phyloP scores from a whole-genome alignment of 2,329 filamentous ascomycete genomes.

The Xylariaceae sp. region DNA sequence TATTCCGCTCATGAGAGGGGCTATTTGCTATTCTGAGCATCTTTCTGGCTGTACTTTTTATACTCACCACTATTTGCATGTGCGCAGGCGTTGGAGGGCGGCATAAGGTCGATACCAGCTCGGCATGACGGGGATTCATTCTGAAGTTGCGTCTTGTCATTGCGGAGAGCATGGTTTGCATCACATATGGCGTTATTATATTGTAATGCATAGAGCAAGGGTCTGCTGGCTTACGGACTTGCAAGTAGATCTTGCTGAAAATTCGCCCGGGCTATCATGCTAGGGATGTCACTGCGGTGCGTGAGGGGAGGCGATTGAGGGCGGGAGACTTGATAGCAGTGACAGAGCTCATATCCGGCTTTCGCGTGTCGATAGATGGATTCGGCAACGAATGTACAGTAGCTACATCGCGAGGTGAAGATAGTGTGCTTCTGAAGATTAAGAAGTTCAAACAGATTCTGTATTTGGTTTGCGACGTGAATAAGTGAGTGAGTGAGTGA shows the following conservation, averaged over 20 bases:
- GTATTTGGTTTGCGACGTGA: too few species aligned
- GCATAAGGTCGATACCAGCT: conserved; percentile 25
- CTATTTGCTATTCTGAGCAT: background rate
- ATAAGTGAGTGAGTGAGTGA: background rate
- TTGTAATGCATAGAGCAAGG: conserved; percentile 18
- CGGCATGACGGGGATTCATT: conserved; percentile 25
- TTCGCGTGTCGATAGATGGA: conserved; percentile 6
- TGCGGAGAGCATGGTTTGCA: conserved; percentile 19
- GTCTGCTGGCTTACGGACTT: conserved; percentile 7
- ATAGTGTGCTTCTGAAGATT: conserved; percentile 3
- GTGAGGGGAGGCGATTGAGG: background rate
- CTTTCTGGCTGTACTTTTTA: conserved; percentile 13
- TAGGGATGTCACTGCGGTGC: background rate
- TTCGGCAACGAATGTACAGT: conserved; percentile 16
- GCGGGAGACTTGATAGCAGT: background rate
- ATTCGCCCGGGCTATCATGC: background rate
- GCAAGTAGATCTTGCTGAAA: conserved; percentile 6
- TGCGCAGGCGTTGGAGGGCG: conserved; percentile 28
- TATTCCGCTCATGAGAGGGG: background rate
- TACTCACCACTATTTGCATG: conserved; percentile 26
- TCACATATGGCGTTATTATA: conserved; percentile 24
- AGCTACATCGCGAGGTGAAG: background rate
- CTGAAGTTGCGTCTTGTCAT: conserved; percentile 12
- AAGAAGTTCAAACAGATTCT: background rate
- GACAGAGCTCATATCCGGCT: background rate